Conservation (phyloP, 441 rosid genomes). For the Corymbia calophylla region DNA sequence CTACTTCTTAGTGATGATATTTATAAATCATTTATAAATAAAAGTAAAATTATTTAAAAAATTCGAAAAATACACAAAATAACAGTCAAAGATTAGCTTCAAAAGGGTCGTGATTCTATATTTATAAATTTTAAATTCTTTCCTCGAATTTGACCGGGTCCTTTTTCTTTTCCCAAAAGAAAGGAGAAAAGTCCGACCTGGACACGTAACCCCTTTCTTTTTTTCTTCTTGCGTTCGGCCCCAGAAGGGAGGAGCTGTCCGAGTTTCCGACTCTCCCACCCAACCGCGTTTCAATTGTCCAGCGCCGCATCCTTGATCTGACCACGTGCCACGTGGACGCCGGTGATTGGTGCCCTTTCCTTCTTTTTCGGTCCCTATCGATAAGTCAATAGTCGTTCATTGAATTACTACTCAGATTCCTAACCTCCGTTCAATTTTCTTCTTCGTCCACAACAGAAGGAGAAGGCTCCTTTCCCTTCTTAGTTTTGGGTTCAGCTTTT, state of each 20-base stretch:
- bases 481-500: too few species aligned
- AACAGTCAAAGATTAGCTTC: neutral
- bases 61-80: neutral
- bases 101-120: neutral
- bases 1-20: too few species aligned
- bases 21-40: too few species aligned
- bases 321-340: neutral
- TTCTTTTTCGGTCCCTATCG: rapidly evolving
- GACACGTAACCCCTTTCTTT: neutral
- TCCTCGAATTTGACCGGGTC: rapidly evolving
- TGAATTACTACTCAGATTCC: too few species aligned
- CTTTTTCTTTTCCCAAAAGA: neutral
- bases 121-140: too few species aligned
- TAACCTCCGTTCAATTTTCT: neutral
- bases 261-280: rapidly evolving
- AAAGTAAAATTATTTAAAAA: too few species aligned
- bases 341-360: rapidly evolving
- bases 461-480: too few species aligned
- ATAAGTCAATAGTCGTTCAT: neutral
- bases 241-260: neutral
- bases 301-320: neutral
- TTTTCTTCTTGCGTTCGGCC: neutral
- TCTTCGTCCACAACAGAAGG: neutral
- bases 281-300: neutral
- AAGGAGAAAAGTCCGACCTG: neutral